Base-by-base conservation (phyloP, 2,329 filamentous ascomycete genomes). In the Pyrenophora seminiperda region DNA sequence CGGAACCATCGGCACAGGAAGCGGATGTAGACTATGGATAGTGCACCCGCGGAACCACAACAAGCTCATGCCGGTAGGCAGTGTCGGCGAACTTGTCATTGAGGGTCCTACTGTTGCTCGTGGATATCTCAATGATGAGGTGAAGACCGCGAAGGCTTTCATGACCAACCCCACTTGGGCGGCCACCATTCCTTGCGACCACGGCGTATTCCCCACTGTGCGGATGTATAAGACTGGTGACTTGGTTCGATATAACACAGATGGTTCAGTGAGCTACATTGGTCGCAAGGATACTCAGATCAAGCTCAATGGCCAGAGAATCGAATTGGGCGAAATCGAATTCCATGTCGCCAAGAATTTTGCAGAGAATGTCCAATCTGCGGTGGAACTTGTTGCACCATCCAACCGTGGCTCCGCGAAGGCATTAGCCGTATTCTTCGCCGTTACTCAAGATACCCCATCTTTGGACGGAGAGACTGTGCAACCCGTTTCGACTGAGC, bases 101-200 rank as follows among this genome's bases (percentile, higher is more conserved):
- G 81, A 84, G 52, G 82, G 82, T 0, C 79, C 79, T 1, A 80
- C 66, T 30, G 62, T 75, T 4, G 71, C 68, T 13, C 61, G 64
- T 18, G 61, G 61, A 4, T 68, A 68, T 30, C 39, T 67, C 7
- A 63, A 61, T 7, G 51, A 65, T 29, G 53, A 61, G 24, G 39
- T 62, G 47, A 58, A 66, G 64, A 50, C 66, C 43, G 20, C 54
- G 47, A 42, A 70, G 58, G 58, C 68, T 55, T 57, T 68, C 52
- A 37, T 70, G 63, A 53, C 61, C 60, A 57, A 69, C 58, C 53
- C 59, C 59, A 29, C 61, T 54, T 53, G 70, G 69, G 22, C 59
- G 54, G 32, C 39, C 5, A 43, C 17, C 3, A 46, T 56, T 5
- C 18, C 53, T 20, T 19, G 47, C 10, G 30, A 39, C 1, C 55